Conservation (phyloP, 2,329 filamentous ascomycete species). For the Erysiphe pulchra region DNA sequence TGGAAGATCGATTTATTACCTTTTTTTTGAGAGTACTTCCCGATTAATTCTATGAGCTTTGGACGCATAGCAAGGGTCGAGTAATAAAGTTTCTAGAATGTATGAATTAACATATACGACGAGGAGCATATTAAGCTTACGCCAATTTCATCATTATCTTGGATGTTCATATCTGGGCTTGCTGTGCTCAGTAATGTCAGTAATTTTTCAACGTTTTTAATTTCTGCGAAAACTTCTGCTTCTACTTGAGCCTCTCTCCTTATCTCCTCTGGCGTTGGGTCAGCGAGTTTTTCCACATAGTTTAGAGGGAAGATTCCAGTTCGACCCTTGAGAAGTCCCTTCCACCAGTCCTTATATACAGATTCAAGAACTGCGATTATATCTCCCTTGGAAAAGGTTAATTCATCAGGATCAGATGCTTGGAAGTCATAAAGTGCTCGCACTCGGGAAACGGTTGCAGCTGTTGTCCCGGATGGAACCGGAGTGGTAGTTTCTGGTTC, state of each 20-base stretch:
- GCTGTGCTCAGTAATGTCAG: constrained; percentile 78
- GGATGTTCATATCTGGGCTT: constrained; percentile 50
- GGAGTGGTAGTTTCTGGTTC: constrained; percentile 22
- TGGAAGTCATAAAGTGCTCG: constrained; percentile 85
- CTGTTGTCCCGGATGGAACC: constrained; percentile 63
- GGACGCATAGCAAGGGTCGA: constrained; percentile 82
- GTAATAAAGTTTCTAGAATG: constrained; percentile 48
- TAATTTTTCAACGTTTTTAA: constrained; percentile 56
- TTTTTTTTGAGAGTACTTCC: constrained; percentile 98
- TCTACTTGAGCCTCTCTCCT: constrained; percentile 95
- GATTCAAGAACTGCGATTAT: constrained; percentile 93
- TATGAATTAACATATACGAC: constrained; percentile 11
- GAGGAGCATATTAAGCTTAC: constrained; percentile 19
- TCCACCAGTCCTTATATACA: constrained; percentile 99
- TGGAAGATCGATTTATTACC: constrained; percentile 22
- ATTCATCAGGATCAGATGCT: constrained; percentile 76
- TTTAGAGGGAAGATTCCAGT: constrained; percentile 96
- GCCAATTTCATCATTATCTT: constrained; percentile 94
- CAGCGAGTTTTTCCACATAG: constrained; percentile 91
- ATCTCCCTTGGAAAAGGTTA: constrained; percentile 91
- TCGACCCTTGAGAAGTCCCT: constrained; percentile 76
- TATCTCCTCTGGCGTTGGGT: constrained; percentile 81
- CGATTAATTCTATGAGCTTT: constrained; percentile 92
- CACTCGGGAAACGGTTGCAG: constrained; percentile 85
- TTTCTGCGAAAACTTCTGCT: constrained; percentile 49